Percentiles rank a stretch among this genome's conserved stretches.
These are phyloP conservation scores for Fusarium nelsonii DNA, from an alignment of 2,329 filamentous ascomycete species.

Conservation along the genomic window DNA sequence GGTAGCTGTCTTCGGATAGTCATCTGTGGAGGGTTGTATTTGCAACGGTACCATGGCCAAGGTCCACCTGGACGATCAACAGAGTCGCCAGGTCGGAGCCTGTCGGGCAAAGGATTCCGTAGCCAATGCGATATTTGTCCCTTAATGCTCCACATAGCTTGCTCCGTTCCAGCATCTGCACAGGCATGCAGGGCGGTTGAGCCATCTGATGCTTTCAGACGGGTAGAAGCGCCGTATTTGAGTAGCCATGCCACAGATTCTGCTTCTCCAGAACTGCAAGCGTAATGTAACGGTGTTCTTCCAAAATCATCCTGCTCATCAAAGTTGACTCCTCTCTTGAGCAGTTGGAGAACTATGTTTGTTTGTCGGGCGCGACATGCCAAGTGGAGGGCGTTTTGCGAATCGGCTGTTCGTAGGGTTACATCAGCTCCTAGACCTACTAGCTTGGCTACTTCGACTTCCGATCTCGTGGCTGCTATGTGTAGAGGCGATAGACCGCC, in stretches of 20 bases:
- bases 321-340: slow-evolving; percentile 1
- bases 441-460: slow-evolving; percentile 10
- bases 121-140: neutral
- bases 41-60: neutral
- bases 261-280: slow-evolving; percentile 36
- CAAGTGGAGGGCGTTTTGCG: slow-evolving; percentile 36
- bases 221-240: slow-evolving; percentile 13
- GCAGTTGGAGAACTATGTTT: slow-evolving; percentile 24
- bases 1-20: neutral
- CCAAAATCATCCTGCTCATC: slow-evolving; percentile 32
- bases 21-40: neutral
- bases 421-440: slow-evolving; percentile 20
- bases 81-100: neutral
- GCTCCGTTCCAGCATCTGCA: slow-evolving; percentile 21
- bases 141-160: slow-evolving; percentile 24
- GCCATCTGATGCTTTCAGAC: neutral
- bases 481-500: slow-evolving; percentile 34
- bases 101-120: slow-evolving; percentile 1
- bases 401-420: slow-evolving; percentile 23
- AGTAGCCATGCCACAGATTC: slow-evolving; percentile 36
- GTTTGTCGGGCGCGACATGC: slow-evolving; percentile 34
- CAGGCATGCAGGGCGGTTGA: slow-evolving; percentile 38
- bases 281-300: slow-evolving; percentile 40
- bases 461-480: slow-evolving; percentile 33
- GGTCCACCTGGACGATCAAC: neutral